Evolutionary conservation across 768 basidiomycete species (phyloP), one percentile per base, ranked within the genome.

Genomic region (Tricholoma furcatifolium): DNA sequence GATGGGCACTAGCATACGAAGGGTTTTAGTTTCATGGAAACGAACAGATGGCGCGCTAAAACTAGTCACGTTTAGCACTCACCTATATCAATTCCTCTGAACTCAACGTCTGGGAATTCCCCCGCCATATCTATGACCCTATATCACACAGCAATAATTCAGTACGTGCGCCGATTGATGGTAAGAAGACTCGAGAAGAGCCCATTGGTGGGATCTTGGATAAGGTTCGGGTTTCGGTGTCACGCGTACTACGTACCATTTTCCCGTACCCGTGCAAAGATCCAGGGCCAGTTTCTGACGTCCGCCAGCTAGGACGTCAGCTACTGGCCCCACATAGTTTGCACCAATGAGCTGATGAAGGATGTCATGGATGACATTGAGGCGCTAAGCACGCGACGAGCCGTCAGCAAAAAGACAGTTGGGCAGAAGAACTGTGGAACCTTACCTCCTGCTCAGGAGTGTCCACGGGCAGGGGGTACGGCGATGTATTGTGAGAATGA

Each of bases 61-160:
- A 49, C 42, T 30, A 6, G 32, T 40, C 47, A 54, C 42, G 34
- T 48, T 34, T 11, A 30, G 18, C 59, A 65, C 78, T 60, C 66
- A 91, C 90, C 90, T 59, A 90, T 85, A 69, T 93, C 91, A 47
- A 89, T 67, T 38, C 86, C 91, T 59, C 78, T 74, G 65, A 91
- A 88, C 60, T 70, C 69, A 55, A 81, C 85, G 60, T 79, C 72
- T 15, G 82, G 84, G 64, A 85, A 92, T 44, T 74, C 72, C 42
- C 63, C 67, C 50, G 85, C 87, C 84, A 92, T 86, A 58, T 90
- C 86, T 67, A 85, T 76, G 4, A 83, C 73, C 90, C 90, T 92
- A 63, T 56, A 60, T 48, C 10, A 48, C 36, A 35, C 7, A 43
- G 20, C 31, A 34, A 10, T 12, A 24, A 44, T 48, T 53, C 44